Base-by-base conservation (phyloP, 2,329 filamentous ascomycete genomes). In the Daldinia sp. region DNA sequence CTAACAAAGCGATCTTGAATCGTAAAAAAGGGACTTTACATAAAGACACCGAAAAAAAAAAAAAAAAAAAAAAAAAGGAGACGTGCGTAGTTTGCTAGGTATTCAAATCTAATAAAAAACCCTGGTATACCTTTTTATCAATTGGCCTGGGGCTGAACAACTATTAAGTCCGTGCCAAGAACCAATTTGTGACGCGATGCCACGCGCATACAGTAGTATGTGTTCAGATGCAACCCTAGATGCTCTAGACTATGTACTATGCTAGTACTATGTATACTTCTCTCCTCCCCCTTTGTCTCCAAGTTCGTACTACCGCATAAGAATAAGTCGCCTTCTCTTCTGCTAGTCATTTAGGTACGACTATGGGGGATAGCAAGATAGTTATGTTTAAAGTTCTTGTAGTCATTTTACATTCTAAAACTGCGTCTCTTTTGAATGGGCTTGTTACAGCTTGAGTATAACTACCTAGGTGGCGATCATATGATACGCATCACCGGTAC, bases 151-250 rank as follows among this genome's bases (percentile, higher is more conserved):
- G 60, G 39, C 42, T 60, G 61, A 67, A 65, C 64, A 55, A 67
- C 23, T 56, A 63, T 63, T 61, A 56, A 61, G 56, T 60, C 60
- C 42, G 60, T 63, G 69, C 69, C 69, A 72, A 72, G 69, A 39
- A 18, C 54, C 59, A 70, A 66, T 69, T 54, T 65, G 69, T 70
- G 67, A 72, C 62, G 67, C 67, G 69, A 69, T 67, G 69, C 64
- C 59, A 63, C 61, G 54, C 48, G 62, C 69, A 69, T 63, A 71
- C 64, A 69, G 67, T 69, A 69, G 67, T 54, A 56, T 65, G 60
- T 33, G 57, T 67, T 60, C 59, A 60, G 59, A 69, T 71, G 69
- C 56, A 65, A 71, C 69, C 63, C 50, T 67, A 60, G 37, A 50
- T 63, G 68, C 62, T 66, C 61, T 69, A 71, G 69, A 69, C 67